Percentiles rank a stretch among this genome's conserved stretches.
Conservation (phyloP, 2,329 filamentous ascomycete genomes). For the Fusarium sp. region DNA sequence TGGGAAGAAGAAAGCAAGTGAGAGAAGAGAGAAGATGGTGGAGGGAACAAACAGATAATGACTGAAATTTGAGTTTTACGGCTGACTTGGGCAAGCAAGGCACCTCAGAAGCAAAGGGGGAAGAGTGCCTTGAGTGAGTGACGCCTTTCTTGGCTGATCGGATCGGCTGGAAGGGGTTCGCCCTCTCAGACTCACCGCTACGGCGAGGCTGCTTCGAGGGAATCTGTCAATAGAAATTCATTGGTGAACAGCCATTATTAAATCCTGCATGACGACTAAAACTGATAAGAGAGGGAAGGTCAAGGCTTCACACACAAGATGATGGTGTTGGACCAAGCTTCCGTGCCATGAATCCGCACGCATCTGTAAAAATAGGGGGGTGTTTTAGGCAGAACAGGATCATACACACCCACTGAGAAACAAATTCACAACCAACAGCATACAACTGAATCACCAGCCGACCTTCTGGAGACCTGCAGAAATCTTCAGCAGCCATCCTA, state of each 20-base stretch:
- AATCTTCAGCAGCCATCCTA: not conserved
- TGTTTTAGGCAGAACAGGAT: slow-evolving; percentile 2
- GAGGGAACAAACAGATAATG: not conserved
- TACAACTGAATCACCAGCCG: not conserved
- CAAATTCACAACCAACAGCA: not conserved
- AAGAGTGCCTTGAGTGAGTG: not conserved
- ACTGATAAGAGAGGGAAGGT: not conserved
- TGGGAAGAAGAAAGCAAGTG: not conserved
- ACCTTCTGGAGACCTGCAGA: not conserved
- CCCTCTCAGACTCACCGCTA: slow-evolving; percentile 8
- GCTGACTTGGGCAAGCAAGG: not conserved
- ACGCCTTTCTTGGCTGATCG: not conserved
- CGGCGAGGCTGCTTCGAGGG: not conserved
- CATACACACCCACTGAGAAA: not conserved
- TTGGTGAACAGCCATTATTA: not conserved
- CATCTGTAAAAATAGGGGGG: slow-evolving; percentile 13
- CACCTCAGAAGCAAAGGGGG: not conserved
- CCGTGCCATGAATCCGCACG: not conserved
- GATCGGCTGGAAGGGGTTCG: not conserved
- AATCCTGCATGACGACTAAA: not conserved
- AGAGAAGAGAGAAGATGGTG: slow-evolving; percentile 7
- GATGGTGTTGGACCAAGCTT: not conserved
- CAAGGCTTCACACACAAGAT: not conserved
- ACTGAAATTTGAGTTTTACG: not conserved
- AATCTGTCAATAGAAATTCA: not conserved